A percentile compares a stretch with the other conserved stretches of the same genome.
Conservation (phyloP, 73 alveolate genomes). For the Paramecium caudatum region DNA sequence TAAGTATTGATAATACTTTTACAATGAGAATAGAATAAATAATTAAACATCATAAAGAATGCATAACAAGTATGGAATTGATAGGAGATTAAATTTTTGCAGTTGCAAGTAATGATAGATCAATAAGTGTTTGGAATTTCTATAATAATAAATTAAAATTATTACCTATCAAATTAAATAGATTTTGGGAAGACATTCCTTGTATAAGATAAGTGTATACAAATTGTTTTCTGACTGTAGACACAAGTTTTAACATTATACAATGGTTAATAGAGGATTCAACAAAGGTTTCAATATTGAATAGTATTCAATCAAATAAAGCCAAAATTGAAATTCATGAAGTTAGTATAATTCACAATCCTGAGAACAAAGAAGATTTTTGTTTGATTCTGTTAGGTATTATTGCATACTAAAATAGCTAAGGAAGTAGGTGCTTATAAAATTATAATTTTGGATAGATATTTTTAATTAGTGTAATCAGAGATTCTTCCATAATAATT, state of each 20-base stretch:
- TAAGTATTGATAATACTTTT: slow-evolving; percentile 49
- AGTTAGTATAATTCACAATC: background rate
- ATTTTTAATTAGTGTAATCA: background rate
- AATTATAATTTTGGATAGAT: slow-evolving; percentile 32
- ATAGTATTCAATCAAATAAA: slow-evolving; percentile 23
- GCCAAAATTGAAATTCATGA: slow-evolving; percentile 6
- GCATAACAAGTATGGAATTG: slow-evolving; percentile 3
- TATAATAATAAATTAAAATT: slow-evolving; percentile 1
- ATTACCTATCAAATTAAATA: slow-evolving; percentile 25
- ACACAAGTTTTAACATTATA: slow-evolving; percentile 24
- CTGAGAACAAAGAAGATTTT: slow-evolving; percentile 22
- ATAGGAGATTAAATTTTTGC: slow-evolving; percentile 34
- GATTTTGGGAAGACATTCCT: slow-evolving; percentile 65
- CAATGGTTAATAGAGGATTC: slow-evolving; percentile 8
- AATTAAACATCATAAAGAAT: slow-evolving; percentile 15
- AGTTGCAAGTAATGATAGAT: slow-evolving; percentile 61
- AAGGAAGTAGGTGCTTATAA: background rate
- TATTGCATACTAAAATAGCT: background rate
- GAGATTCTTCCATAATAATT: background rate
- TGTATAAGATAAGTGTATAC: slow-evolving; percentile 42
- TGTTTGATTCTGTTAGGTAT: background rate
- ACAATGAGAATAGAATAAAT: slow-evolving; percentile 30
- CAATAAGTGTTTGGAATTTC: slow-evolving; percentile 15
- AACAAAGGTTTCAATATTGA: background rate
- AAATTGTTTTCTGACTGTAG: background rate